A percentile compares a stretch with the other conserved stretches of the same genome.
phyloP scores from a whole-genome alignment of 306 rosid genomes.

The Ormosia semicastrata region DNA sequence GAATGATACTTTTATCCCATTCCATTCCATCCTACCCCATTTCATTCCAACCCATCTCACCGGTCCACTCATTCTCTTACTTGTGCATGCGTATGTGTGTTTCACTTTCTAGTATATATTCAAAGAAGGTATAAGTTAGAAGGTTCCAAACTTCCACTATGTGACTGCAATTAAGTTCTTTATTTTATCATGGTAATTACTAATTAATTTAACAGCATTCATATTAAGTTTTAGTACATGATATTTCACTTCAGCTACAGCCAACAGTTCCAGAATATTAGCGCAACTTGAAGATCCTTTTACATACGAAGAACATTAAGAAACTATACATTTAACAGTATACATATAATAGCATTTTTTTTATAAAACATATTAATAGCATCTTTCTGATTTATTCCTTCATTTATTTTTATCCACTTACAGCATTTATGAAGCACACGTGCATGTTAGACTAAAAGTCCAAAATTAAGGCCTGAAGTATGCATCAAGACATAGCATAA shows the following conservation, averaged over 20 bases:
- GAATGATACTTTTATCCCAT: too few species aligned
- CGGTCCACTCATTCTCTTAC: background rate
- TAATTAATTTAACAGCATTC: background rate
- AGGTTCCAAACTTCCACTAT: too few species aligned
- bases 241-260: background rate
- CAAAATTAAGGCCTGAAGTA: background rate
- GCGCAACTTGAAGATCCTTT: slow-evolving; percentile 14
- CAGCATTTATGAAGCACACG: background rate
- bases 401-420: background rate
- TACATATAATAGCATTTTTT: background rate
- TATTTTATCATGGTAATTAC: background rate
- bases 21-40: too few species aligned
- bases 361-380: background rate
- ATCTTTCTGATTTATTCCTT: background rate
- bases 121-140: background rate
- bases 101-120: background rate
- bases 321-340: background rate
- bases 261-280: background rate
- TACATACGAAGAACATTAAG: background rate
- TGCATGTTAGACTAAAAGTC: background rate
- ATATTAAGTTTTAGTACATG: background rate
- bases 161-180: background rate
- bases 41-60: too few species aligned
- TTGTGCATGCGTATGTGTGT: background rate
- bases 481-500: background rate